Conservation (phyloP, 139 green algal species). For the Ettlia oleoabundans region DNA sequence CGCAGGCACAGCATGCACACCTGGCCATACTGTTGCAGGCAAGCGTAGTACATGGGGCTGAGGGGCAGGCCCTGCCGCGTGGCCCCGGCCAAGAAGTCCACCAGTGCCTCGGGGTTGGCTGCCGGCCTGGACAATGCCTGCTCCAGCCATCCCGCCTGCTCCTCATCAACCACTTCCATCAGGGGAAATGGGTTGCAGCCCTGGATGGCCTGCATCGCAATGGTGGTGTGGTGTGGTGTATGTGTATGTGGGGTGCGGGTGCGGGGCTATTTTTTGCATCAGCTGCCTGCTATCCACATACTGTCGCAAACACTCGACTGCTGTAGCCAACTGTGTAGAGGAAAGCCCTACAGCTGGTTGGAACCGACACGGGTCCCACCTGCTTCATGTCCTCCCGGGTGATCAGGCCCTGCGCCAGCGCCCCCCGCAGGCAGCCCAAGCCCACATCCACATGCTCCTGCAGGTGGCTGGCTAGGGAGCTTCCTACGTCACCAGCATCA, state of each 20-base stretch:
- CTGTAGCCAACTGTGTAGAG: too few species aligned
- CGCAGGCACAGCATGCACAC: background rate
- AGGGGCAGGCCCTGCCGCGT: background rate
- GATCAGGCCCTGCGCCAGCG: background rate
- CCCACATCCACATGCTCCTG: background rate
- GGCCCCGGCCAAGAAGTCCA: slow-evolving; percentile 13
- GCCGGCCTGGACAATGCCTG: background rate
- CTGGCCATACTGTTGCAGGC: slow-evolving; percentile 6
- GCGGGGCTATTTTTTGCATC: too few species aligned
- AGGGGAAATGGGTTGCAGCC: background rate
- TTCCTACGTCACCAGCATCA: too few species aligned
- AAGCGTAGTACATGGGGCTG: slow-evolving; percentile 18
- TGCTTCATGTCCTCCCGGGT: background rate
- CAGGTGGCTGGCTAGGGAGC: background rate
- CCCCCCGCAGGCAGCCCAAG: slow-evolving; percentile 27
- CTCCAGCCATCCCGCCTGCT: slow-evolving; percentile 9
- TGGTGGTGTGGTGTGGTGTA: too few species aligned
- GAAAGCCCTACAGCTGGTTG: too few species aligned
- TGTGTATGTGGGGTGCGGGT: too few species aligned
- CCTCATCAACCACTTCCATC: background rate
- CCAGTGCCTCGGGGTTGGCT: background rate
- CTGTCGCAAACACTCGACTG: too few species aligned
- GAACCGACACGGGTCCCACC: too few species aligned
- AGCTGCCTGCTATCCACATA: too few species aligned
- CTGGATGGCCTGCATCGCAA: too few species aligned